Evolutionary conservation across 352 stramenopile species (phyloP), one percentile per base, ranked within the genome.

Genomic region (Pythium volutum): DNA sequence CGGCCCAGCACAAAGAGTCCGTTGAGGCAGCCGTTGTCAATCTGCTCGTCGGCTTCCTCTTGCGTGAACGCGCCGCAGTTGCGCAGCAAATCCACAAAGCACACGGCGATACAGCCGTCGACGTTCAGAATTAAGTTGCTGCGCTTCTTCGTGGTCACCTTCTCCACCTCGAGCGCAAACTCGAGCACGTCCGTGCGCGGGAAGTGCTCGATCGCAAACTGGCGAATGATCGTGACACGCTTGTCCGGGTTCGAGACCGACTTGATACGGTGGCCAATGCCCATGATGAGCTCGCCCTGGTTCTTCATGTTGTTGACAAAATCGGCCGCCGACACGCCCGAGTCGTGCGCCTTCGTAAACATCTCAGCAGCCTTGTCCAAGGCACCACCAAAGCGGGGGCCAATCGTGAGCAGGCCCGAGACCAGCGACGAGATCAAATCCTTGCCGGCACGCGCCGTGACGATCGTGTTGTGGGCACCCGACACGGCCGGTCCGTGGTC

Each of bases 81-180:
- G 57, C 95, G 89, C 55, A 99, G 76, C 75, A 99, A 69, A 69
- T 99, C 96, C 36, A 99, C 95, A 73, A 99, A 99, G 77, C 92
- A 98, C 29, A 96, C 94, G 42, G 94, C 96, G 62, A 99, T 98
- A 62, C 93, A 98, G 47, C 95, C 96, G 69, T 99, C 96, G 29
- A 99, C 96, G 77, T 99, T 98, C 22, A 99, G 76, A 69, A 99
- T 98, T n/a, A 99, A 73, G 70, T 97, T 98, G 64, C 91, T 94
- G 70, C 90, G 94, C 81, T 99, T 99, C 79, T 98, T 97, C 15
- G 94, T 98, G 38, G 96, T 99, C 56, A 98, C 87, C 76, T 98
- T 89, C 71, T 99, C 95, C 48, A 99, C 94, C 51, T 89, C 87
- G 42, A 99, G 78, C 27, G 96, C 96, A 77, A 98, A 99, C 69